A percentile compares a stretch with the other conserved stretches of the same genome.
phyloP scores from a whole-genome alignment of 805 yeast species.

The Saccharomycopsis malanga region DNA sequence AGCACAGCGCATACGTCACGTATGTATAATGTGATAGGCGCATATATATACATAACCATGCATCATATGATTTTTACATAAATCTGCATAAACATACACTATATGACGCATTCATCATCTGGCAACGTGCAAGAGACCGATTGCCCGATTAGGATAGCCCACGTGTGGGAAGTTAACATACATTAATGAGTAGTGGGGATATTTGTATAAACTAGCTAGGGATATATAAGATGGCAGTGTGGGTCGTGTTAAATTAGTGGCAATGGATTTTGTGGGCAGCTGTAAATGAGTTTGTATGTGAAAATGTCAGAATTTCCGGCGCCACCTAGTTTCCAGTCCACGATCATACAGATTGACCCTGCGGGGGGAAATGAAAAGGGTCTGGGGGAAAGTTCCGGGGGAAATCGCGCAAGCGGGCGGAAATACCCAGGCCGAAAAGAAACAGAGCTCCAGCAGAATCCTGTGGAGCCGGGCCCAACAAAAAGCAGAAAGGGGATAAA shows the following conservation, averaged over 20 bases:
- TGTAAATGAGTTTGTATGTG: background rate
- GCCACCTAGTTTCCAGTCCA: constrained; percentile 42
- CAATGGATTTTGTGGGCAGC: background rate
- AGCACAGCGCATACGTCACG: too few relatives aligned
- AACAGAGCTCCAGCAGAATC: constrained; percentile 3
- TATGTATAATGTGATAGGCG: too few relatives aligned
- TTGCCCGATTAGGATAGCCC: constrained; percentile 3
- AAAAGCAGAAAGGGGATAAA: constrained; percentile 2
- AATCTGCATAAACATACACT: too few relatives aligned
- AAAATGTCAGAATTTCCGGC: constrained; percentile 32
- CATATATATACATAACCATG: too few relatives aligned
- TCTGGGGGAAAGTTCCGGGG: background rate
- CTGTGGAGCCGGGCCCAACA: constrained; percentile 16
- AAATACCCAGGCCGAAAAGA: too few relatives aligned
- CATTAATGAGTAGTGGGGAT: too few relatives aligned
- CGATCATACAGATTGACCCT: constrained; percentile 37
- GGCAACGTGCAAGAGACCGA: constrained; percentile 10
- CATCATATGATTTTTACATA: too few relatives aligned
- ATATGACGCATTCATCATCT: too few relatives aligned
- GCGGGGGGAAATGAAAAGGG: constrained; percentile 9
- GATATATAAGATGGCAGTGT: background rate
- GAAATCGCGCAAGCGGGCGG: background rate
- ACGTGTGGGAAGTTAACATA: constrained; percentile 2
- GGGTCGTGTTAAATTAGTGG: background rate
- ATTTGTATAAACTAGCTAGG: too few relatives aligned